Evolutionary conservation across 257 asterid species (phyloP).

Genomic region (Linderniella brevidens): DNA sequence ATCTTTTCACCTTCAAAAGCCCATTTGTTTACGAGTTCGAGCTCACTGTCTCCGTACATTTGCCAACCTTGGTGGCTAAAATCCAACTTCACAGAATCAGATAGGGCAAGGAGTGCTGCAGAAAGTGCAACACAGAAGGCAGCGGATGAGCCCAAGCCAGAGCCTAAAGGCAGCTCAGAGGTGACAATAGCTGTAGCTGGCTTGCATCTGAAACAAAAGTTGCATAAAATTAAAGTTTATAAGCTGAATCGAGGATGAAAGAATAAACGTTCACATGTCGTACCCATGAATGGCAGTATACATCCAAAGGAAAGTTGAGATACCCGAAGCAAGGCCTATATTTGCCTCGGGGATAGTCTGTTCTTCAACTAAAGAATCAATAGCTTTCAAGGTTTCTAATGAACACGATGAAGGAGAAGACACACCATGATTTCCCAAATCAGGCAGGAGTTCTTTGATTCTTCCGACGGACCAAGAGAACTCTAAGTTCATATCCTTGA

Average conservation of each 20-base stretch:
- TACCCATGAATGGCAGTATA: slow-evolving; percentile 79
- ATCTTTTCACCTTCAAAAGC: slow-evolving; percentile 95
- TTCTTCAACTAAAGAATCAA: slow-evolving; percentile 62
- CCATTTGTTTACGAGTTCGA: slow-evolving; percentile 86
- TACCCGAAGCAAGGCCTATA: slow-evolving; percentile 56
- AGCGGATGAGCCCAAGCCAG: slow-evolving; percentile 99
- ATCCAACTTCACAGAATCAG: slow-evolving; percentile 50
- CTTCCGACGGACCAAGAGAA: slow-evolving; percentile 78
- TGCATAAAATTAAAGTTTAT: not conserved
- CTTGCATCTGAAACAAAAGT: slow-evolving; percentile 30
- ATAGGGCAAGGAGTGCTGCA: slow-evolving; percentile 67
- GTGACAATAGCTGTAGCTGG: slow-evolving; percentile 70
- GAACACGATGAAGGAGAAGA: slow-evolving; percentile 68
- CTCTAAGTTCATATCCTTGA: slow-evolving; percentile 69
- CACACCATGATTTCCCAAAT: slow-evolving; percentile 24
- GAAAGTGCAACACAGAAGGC: slow-evolving; percentile 81
- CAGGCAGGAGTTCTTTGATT: slow-evolving; percentile 62
- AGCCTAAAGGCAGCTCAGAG: slow-evolving; percentile 90
- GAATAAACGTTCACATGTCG: slow-evolving; percentile 4
- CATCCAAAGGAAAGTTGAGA: slow-evolving; percentile 85
- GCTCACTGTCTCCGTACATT: slow-evolving; percentile 46
- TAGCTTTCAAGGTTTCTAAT: slow-evolving; percentile 47
- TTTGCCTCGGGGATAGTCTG: slow-evolving; percentile 55
- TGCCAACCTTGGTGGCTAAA: slow-evolving; percentile 91
- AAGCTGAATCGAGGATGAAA: not conserved